phyloP scores from a whole-genome alignment of 2,329 filamentous ascomycete species.

The Xylogone sp. region DNA sequence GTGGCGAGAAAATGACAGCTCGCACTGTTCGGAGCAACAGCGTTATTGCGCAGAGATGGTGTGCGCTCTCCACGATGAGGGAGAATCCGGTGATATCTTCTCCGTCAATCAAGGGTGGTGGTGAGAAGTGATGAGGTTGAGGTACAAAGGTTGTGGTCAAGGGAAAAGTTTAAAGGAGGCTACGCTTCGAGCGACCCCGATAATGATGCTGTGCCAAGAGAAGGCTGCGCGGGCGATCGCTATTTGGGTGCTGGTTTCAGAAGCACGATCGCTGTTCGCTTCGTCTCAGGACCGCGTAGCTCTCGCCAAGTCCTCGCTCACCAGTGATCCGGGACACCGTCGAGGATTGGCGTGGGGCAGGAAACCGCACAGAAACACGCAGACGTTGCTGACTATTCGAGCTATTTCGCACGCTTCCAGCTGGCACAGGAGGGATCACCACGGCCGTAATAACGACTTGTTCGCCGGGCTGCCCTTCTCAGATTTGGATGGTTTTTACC shows the following conservation, averaged over 20 bases:
- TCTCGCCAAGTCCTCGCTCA: too few species aligned
- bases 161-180: not conserved
- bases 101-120: not conserved
- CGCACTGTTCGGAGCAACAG: not conserved
- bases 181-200: not conserved
- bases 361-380: too few species aligned
- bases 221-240: not conserved
- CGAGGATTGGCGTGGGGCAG: too few species aligned
- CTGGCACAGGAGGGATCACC: not conserved
- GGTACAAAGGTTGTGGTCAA: not conserved
- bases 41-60: not conserved
- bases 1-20: slow-evolving; percentile 18
- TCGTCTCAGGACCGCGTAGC: not conserved
- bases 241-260: not conserved
- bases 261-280: not conserved
- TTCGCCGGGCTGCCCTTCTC: not conserved
- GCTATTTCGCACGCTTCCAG: too few species aligned
- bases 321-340: too few species aligned
- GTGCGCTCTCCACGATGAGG: not conserved
- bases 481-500: not conserved
- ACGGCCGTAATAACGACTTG: not conserved
- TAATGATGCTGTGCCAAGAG: not conserved
- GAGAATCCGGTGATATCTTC: not conserved
- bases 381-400: too few species aligned
- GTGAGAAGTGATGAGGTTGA: not conserved